Conservation (phyloP, 2,329 filamentous ascomycete species). For the Annulohypoxylon truncatum region DNA sequence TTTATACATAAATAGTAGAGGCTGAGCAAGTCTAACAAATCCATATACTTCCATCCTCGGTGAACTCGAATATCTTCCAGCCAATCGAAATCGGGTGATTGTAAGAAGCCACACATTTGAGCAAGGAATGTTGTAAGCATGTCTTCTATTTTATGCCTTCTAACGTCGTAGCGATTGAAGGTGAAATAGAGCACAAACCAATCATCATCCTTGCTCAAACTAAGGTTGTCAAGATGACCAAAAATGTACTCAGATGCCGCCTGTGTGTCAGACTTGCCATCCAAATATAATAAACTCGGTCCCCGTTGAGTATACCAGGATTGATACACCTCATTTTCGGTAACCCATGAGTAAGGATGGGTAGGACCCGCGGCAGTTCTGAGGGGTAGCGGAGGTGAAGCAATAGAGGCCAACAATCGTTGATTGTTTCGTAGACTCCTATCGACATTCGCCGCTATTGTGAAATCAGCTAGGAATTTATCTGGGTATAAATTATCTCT, state of each 20-base stretch:
- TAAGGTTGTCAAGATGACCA: slow-evolving; percentile 5
- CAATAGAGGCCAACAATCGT: neutral
- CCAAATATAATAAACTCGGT: slow-evolving; percentile 15
- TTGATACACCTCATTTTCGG: slow-evolving; percentile 5
- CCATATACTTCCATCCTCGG: neutral
- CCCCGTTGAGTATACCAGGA: slow-evolving; percentile 17
- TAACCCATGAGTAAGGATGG: slow-evolving; percentile 17
- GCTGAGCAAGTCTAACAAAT: too few relatives aligned
- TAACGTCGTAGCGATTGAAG: slow-evolving; percentile 15
- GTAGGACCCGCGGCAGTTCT: neutral
- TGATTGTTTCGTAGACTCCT: neutral
- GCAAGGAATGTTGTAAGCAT: slow-evolving; percentile 16
- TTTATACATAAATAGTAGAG: too few relatives aligned
- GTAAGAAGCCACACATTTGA: slow-evolving; percentile 7
- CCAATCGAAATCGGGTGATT: neutral
- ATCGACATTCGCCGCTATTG: neutral
- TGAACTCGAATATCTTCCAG: neutral
- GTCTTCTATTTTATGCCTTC: slow-evolving; percentile 1
- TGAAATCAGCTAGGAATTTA: too few relatives aligned
- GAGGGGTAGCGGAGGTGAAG: neutral
- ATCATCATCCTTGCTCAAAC: neutral
- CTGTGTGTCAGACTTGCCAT: neutral
- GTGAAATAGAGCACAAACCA: slow-evolving; percentile 19
- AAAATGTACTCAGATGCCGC: slow-evolving; percentile 15
- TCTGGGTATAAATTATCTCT: too few relatives aligned